Evolutionary conservation across 2,329 filamentous ascomycete species (phyloP), one percentile per base, ranked within the genome.

Genomic region (Apiospora hydei): DNA sequence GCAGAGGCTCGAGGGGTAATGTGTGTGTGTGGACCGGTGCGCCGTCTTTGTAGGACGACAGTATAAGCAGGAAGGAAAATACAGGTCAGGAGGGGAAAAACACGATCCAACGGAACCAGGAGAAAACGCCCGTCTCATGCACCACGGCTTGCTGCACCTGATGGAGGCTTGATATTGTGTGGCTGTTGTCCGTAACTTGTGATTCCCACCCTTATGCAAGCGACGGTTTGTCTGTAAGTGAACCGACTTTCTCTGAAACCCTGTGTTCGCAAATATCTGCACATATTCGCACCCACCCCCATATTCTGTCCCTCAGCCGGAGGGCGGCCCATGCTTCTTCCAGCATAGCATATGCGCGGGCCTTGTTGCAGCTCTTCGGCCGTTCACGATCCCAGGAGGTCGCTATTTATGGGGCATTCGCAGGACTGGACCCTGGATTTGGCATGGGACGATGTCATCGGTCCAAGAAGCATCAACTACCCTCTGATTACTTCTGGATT

Each of bases 161-260:
- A 72, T 70, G 73, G 73, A 67, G 67, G 71, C 67, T 61, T 71
- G 46, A 71, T 26, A 70, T 16, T 44, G 71, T 61, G 71, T 67
- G 53, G 67, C 70, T 71, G 67, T 66, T 57, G 66, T 69, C 49
- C 51, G 49, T 61, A 67, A 38, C 67, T 68, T 49, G 69, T 72
- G 72, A 67, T 49, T 53, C 68, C 38, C 69, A 69, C 67, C 73
- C 71, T 70, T 78, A 79, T 80, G 78, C 76, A 75, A 76, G 74
- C 73, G 73, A 73, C 72, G 76, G 73, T 76, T 69, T 76, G 73
- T 73, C 74, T 77, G 79, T 80, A 78, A 79, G 79, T 79, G 70
- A 69, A 70, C 66, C 41, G 16, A 41, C 66, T 46, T 47, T 68
- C 66, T 47, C 26, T 68, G 66, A 68, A 68, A 47, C 66, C 66